Evolutionary conservation across 2,329 filamentous ascomycete genomes (phyloP).

Genomic region (Diaporthe destruens): DNA sequence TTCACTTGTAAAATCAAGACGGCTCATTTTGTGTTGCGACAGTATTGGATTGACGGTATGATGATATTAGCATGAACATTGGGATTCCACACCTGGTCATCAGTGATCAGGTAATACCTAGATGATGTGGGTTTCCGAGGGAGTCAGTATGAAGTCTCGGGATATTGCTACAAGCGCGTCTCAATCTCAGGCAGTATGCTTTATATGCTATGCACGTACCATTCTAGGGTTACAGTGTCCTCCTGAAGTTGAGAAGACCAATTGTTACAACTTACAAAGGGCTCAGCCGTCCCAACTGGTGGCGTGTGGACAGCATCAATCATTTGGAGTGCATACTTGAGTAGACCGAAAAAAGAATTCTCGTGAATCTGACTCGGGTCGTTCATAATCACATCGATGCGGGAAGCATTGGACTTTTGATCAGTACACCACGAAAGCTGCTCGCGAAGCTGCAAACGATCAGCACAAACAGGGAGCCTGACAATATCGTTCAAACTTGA

Average conservation of each 20-base stretch:
- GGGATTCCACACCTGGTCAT: not conserved
- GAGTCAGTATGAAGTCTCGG: not conserved
- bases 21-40: not conserved
- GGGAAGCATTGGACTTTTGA: too few species aligned
- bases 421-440: too few species aligned
- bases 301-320: not conserved
- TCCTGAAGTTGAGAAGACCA: not conserved
- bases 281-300: not conserved
- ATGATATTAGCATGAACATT: not conserved
- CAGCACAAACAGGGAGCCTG: too few species aligned
- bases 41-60: not conserved
- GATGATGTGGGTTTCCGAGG: not conserved
- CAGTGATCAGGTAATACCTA: not conserved
- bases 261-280: too few species aligned
- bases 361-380: not conserved
- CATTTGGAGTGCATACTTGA: not conserved
- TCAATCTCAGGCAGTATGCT: not conserved
- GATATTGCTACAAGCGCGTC: slow-evolving; percentile 10
- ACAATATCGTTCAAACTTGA: too few species aligned
- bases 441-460: too few species aligned
- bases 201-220: not conserved
- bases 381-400: not conserved
- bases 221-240: not conserved
- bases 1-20: too few species aligned
- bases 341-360: not conserved